Evolutionary conservation across 2,329 filamentous ascomycete species (phyloP), one percentile per base, ranked within the genome.

Genomic region (Cercospora janseana): DNA sequence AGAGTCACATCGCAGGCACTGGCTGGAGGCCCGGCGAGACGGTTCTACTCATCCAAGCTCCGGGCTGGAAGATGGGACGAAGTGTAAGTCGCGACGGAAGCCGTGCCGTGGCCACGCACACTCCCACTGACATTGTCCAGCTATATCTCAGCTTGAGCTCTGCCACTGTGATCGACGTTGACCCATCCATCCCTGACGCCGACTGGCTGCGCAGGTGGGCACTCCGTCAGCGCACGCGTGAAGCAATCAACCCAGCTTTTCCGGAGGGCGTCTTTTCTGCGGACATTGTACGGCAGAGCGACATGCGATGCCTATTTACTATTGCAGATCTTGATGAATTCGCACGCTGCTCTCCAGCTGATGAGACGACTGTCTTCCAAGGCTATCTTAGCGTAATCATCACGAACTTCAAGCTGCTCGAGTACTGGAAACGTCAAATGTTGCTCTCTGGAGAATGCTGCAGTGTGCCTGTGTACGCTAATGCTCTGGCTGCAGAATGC

Each of bases 161-260:
- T 24, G 75, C 74, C 12, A 77, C 79, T 1, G 67, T 69, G 54
- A 55, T 84, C 8, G 76, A 83, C 50, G 69, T 83, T 21, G 73
- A 84, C 54, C 81, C 81, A 0, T 60, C 69, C 2, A 75, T 79
- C 26, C 65, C 68, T 1, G 80, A 83, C 52, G 76, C 77, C 1
- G 63, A 71, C 13, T 81, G 79, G 73, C 69, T 84, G 18, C 73
- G 75, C 34, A 67, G 67, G 7, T 77, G 76, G 63, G 74, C 78
- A 0, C 66, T 69, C 12, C 69, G 70, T 0, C 66, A 78, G 55
- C 73, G 66, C 8, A 77, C 72, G 62, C 75, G 71, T 52, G 75
- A 79, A 50, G 73, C 73, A 18, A 62, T 81, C 46, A 76, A 77
- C 27, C 70, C 75, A 0, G 66, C 71, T 0, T 80, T 81, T 54